Conservation (phyloP, 441 rosid genomes). For the Cnidoscolus chayamansa region DNA sequence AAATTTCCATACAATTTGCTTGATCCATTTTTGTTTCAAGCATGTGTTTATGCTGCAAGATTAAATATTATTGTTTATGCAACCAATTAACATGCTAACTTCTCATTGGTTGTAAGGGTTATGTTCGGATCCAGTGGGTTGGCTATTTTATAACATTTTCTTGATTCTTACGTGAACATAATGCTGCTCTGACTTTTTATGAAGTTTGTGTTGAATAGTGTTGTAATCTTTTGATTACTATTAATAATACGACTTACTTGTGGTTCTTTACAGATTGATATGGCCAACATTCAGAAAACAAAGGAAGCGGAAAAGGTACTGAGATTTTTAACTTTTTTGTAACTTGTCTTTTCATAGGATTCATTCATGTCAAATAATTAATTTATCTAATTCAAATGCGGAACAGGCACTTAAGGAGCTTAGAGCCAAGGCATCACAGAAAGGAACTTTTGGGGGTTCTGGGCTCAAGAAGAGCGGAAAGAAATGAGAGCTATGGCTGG, state of each 20-base stretch:
- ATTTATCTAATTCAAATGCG: slow-evolving; percentile 2
- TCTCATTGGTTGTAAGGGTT: neutral
- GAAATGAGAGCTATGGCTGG: slow-evolving; percentile 49
- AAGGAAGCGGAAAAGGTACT: slow-evolving; percentile 80
- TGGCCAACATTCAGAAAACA: slow-evolving; percentile 73
- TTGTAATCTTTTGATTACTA: neutral
- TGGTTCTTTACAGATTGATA: slow-evolving; percentile 47
- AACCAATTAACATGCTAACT: too few species aligned
- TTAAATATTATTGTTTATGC: neutral
- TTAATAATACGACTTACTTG: neutral
- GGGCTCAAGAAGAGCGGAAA: slow-evolving; percentile 96
- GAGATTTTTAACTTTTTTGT: neutral
- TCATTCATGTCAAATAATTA: neutral
- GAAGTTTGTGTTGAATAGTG: neutral
- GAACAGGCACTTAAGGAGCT: slow-evolving; percentile 83
- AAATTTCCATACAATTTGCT: neutral
- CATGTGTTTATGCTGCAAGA: neutral
- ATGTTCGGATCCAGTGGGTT: neutral
- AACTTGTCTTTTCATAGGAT: neutral
- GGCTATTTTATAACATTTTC: neutral
- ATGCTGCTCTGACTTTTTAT: neutral
- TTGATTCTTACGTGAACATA: neutral
- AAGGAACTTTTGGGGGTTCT: slow-evolving; percentile 81
- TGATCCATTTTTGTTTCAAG: neutral
- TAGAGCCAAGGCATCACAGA: slow-evolving; percentile 71